phyloP scores from a whole-genome alignment of 768 basidiomycete genomes.

The Kwoniella newhampshirensis region DNA sequence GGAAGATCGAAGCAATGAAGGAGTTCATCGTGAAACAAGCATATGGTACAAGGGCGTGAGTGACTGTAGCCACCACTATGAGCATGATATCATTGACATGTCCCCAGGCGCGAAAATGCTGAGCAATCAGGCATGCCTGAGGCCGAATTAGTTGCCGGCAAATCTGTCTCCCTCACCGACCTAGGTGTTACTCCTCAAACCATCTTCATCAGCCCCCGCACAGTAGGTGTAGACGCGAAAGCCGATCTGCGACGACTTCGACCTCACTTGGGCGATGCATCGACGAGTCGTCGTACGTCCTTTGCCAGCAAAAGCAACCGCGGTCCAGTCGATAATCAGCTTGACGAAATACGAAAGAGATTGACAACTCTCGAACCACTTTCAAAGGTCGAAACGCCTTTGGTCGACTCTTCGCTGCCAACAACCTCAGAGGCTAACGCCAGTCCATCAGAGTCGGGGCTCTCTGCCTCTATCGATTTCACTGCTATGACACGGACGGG shows the following conservation, averaged over 20 bases:
- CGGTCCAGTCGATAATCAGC: conserved; percentile 36
- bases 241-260: conserved; percentile 29
- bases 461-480: conserved; percentile 57
- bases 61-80: background rate
- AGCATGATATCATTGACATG: conserved; percentile 5
- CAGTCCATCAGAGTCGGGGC: conserved; percentile 79
- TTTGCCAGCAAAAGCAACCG: conserved; percentile 43
- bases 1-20: conserved; percentile 79
- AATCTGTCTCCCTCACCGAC: conserved; percentile 63
- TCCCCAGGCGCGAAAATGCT: conserved; percentile 27
- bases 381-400: conserved; percentile 5
- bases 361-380: conserved; percentile 36
- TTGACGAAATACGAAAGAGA: conserved; percentile 41
- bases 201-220: conserved; percentile 67
- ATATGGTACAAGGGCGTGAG: conserved; percentile 71
- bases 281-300: conserved; percentile 39
- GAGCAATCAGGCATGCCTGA: conserved; percentile 20
- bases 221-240: conserved; percentile 37
- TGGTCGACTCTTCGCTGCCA: conserved; percentile 1
- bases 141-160: conserved; percentile 21
- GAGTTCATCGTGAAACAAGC: conserved; percentile 86
- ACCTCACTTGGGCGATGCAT: conserved; percentile 24
- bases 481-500: conserved; percentile 52
- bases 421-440: conserved; percentile 14
- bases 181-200: conserved; percentile 88